Base-by-base conservation (phyloP, 1,284 basidiomycete genomes). In the Sanghuangporus sanghuang region DNA sequence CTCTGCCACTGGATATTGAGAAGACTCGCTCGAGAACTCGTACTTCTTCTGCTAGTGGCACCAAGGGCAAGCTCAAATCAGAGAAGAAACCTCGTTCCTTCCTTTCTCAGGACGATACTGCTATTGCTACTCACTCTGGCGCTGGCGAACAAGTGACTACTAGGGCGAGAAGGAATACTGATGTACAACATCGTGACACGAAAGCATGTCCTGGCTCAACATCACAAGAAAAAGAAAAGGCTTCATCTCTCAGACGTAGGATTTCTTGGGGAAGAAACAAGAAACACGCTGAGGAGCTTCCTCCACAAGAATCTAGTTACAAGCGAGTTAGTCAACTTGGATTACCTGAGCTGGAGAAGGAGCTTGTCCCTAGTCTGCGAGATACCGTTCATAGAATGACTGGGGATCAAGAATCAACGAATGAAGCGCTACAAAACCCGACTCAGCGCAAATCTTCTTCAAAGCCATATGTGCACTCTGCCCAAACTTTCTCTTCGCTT, bases 351-450 rank as follows among this genome's bases (percentile, higher is more conserved):
- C 71, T 88, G 27, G 88, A 90, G 67, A 76, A 82, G 0, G 82
- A 86, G 36, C 76, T 90, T 11, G 72, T 90, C 32, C 88, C 88
- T 8, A 85, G 87, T 23, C 75, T 90, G 40, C 78, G 82, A 40
- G 87, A 90, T 64, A 90, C 88, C 0, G 81, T 90, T 42, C 81
- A 86, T 67, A 81, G 82, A 52, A 90, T 90, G 88, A 90, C 87
- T 36, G 39, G 38, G 14, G 11, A 57, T 18, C 38, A 40, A 27
- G 11, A 27, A 32, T 32, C 27, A 35, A 9, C 27, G 40, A n/a
- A 11, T 9, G 44, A 46, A n/a, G 44, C 44, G 16, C 32, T 32
- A 40, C 36, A 23, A 6, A 39, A 36, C 36, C 9, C 32, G 65
- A 67, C 48, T 70, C 67, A 0, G 70, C 70, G 23, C 14, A 23